These are phyloP conservation scores for Pelagophyceae sp. DNA, from an alignment of 352 stramenopile genomes.

Conservation along the genomic window DNA sequence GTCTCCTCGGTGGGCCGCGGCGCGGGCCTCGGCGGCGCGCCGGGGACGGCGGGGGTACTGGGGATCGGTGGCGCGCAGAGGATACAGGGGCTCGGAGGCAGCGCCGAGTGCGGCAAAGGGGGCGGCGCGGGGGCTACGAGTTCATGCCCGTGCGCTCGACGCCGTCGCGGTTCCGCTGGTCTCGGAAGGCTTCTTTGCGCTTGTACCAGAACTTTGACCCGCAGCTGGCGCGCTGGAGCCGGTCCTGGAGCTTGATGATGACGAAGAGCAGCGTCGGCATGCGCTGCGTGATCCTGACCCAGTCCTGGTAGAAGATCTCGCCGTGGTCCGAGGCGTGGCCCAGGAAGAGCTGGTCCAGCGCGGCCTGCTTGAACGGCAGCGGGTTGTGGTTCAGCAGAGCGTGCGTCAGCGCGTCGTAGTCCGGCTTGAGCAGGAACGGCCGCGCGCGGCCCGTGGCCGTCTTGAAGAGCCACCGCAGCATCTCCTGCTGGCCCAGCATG, in stretches of 20 bases:
- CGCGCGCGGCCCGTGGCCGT: not conserved
- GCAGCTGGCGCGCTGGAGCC: not conserved
- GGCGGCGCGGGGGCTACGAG: no score
- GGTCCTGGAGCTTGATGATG: not conserved
- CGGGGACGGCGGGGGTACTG: no score
- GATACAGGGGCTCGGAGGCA: no score
- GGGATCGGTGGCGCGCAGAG: no score
- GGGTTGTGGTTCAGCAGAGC: not conserved
- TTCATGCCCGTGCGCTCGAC: slow-evolving; percentile 10
- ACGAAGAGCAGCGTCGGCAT: slow-evolving; percentile 4
- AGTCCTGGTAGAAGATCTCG: slow-evolving; percentile 12
- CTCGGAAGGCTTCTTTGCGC: not conserved
- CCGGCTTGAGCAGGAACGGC: not conserved
- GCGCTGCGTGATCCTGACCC: not conserved
- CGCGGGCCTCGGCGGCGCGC: no score
- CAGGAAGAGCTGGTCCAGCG: not conserved
- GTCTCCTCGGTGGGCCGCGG: no score
- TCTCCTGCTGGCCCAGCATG: slow-evolving; percentile 1
- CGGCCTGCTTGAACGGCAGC: not conserved
- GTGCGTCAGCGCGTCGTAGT: not conserved
- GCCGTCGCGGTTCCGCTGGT: not conserved
- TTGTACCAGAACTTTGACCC: slow-evolving; percentile 14
- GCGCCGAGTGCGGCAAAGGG: no score
- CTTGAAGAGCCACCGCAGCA: slow-evolving; percentile 14
- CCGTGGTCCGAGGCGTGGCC: not conserved